Conservation (phyloP, 352 stramenopile species). For the Globisporangium takayamanum region DNA sequence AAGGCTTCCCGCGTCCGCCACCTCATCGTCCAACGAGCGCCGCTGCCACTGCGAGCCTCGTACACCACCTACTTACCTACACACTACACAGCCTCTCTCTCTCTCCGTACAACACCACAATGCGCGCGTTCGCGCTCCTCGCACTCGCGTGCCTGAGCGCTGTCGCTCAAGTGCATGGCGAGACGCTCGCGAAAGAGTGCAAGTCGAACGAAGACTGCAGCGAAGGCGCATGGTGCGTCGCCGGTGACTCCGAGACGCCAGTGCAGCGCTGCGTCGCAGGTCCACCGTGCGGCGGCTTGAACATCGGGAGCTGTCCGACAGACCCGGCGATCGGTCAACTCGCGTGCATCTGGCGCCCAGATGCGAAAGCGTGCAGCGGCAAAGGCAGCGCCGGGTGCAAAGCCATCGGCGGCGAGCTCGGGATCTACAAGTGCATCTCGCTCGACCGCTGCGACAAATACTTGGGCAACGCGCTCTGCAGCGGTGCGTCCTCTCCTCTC, state of each 20-base stretch:
- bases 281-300: conserved; percentile 38
- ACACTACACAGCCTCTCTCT: no score
- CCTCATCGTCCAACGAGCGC: no score
- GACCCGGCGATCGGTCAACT: conserved; percentile 54
- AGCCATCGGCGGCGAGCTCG: conserved; percentile 21
- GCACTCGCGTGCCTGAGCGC: conserved; percentile 3
- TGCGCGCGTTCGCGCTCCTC: conserved; percentile 13
- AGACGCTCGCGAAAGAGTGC: conserved; percentile 46
- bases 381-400: conserved; percentile 18
- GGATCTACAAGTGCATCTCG: conserved; percentile 80
- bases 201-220: conserved; percentile 50
- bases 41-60: no score
- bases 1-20: no score
- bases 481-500: conserved; percentile 24
- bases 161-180: conserved; percentile 1
- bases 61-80: no score
- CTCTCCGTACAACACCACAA: background rate
- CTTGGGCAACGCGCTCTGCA: conserved; percentile 46
- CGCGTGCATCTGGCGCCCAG: conserved; percentile 50
- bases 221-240: conserved; percentile 63
- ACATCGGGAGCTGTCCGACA: conserved; percentile 48
- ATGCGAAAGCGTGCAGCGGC: conserved; percentile 17
- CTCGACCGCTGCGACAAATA: conserved; percentile 71
- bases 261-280: conserved; percentile 71
- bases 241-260: conserved; percentile 44